phyloP scores from a whole-genome alignment of 2,329 filamentous ascomycete species.

The Cytospora piceicola region DNA sequence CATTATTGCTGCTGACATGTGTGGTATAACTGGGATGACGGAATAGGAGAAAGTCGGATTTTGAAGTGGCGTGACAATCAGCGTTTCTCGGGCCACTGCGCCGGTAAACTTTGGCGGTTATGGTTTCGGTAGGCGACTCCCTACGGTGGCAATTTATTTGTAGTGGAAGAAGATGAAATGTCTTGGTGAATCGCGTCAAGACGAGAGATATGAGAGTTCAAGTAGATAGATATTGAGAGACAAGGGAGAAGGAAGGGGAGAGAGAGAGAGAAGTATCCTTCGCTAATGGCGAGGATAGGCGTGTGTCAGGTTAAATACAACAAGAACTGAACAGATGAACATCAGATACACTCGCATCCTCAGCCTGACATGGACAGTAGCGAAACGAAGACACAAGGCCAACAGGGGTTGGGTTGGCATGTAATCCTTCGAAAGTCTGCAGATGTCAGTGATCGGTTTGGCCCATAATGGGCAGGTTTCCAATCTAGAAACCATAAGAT shows the following conservation, averaged over 20 bases:
- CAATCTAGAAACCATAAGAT: slow-evolving; percentile 5
- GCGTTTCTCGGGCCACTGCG: slow-evolving; percentile 29
- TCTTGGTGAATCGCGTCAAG: slow-evolving; percentile 5
- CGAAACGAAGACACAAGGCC: slow-evolving; percentile 13
- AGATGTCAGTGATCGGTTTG: slow-evolving; percentile 20
- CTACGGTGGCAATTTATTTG: slow-evolving; percentile 11
- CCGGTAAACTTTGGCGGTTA: slow-evolving; percentile 14
- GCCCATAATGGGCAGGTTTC: slow-evolving; percentile 20
- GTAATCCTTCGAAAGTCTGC: slow-evolving; percentile 14
- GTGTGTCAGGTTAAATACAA: slow-evolving; percentile 20
- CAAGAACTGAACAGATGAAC: slow-evolving; percentile 21
- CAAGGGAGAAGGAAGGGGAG: slow-evolving; percentile 1
- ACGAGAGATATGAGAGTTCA: background rate
- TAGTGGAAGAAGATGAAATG: background rate
- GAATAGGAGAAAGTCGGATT: slow-evolving; percentile 25
- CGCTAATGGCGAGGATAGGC: slow-evolving; percentile 9
- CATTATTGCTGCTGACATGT: slow-evolving; percentile 15
- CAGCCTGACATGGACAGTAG: slow-evolving; percentile 15
- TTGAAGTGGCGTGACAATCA: slow-evolving; percentile 29
- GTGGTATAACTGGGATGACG: background rate
- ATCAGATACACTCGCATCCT: slow-evolving; percentile 24
- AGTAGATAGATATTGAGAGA: slow-evolving; percentile 1
- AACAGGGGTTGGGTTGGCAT: background rate
- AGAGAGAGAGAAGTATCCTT: slow-evolving; percentile 8
- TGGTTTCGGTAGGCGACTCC: slow-evolving; percentile 10